Conservation (phyloP, 768 basidiomycete species). For the Exsudoporus frostii region DNA sequence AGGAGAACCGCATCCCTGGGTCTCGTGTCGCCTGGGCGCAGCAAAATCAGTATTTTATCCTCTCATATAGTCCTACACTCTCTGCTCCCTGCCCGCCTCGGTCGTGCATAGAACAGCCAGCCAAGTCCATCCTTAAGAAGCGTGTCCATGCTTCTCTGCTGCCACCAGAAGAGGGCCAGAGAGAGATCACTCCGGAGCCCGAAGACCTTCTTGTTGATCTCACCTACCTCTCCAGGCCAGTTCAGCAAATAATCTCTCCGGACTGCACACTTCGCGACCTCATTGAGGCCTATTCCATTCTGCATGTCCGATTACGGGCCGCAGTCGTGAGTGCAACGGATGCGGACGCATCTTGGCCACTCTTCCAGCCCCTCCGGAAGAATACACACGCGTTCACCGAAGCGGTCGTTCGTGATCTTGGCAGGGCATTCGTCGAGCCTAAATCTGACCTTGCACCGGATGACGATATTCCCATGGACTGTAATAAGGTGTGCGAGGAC, state of each 20-base stretch:
- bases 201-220: conserved; percentile 60
- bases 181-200: conserved; percentile 79
- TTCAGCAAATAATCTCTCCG: conserved; percentile 53
- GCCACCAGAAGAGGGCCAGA: conserved; percentile 40
- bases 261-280: conserved; percentile 52
- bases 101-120: conserved; percentile 42
- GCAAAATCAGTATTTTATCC: conserved; percentile 45
- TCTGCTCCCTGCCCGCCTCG: conserved; percentile 25
- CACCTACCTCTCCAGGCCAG: conserved; percentile 62
- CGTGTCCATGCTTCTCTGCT: conserved; percentile 32
- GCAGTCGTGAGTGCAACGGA: conserved; percentile 43
- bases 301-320: conserved; percentile 61
- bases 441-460: conserved; percentile 15
- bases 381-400: conserved; percentile 49
- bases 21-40: conserved; percentile 52
- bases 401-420: conserved; percentile 67
- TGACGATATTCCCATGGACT: conserved; percentile 24
- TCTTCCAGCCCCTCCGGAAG: conserved; percentile 68
- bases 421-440: conserved; percentile 62
- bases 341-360: conserved; percentile 60
- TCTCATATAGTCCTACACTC: conserved; percentile 32
- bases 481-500: conserved; percentile 22
- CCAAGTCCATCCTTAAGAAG: conserved; percentile 72
- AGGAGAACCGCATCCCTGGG: conserved; percentile 44
- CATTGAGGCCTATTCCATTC: conserved; percentile 70